Evolutionary conservation across 163 green algal species (phyloP), one percentile per base, ranked within the genome.

Genomic region (Scenedesmus sp.): DNA sequence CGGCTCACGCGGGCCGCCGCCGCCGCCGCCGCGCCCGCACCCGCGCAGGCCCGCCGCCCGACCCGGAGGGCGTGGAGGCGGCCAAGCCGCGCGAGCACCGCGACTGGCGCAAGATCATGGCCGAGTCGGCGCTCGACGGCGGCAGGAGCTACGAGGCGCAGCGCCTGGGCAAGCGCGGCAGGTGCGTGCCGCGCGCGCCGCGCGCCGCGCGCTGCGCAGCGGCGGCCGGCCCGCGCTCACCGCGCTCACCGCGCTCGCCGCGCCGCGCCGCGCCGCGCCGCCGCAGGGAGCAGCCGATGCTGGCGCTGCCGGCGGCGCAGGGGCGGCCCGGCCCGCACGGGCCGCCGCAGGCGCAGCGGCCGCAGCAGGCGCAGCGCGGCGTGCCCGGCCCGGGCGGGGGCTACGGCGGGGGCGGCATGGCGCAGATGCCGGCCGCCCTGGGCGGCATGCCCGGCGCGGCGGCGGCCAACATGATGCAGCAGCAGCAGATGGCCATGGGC

Each of bases 31-130:
- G 11, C 29, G 3, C 2, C 26, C 47, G 13, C 31, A 44, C 58
- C 29, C 44, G 28, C 18, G 13, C 84, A 92, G 93, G 90, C 0
- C 94, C 94, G 1, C 88, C 94, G 0, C 93, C 94, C 1, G 85
- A 92, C 42, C 90, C 91, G 0, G 83, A 89, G 15, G 85, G 60
- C 3, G 64, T 97, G 10, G 94, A 98, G 69, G 93, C 92, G 2
- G 85, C 86, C 63, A 97, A 97, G 81, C 94, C 94, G 0, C 69
- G 80, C 0, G 90, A 95, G 75, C 85, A 86, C 63, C 83, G 92
- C 20, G 93, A 97, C 78, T 88, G 94, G 66, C 93, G 92, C 70
- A 81, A 86, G 26, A 91, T 94, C 36, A 90, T 94, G 24, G 94
- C 94, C 78, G 80, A 91, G 36, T 91, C 66, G 39, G 64, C 65